Conservation (phyloP, 805 yeast genomes). For the Ogataea sp. region DNA sequence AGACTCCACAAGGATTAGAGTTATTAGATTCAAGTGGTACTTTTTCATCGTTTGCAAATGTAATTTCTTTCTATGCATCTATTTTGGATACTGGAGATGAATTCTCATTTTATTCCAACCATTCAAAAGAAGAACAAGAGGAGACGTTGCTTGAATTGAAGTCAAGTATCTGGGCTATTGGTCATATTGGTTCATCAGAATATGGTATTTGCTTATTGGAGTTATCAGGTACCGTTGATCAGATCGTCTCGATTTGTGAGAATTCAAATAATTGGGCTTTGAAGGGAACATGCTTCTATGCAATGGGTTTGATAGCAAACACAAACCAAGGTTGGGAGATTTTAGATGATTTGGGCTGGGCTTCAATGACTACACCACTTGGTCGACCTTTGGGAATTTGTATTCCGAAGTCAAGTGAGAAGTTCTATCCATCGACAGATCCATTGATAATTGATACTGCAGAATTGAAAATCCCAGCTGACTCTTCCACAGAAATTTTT, state of each 20-base stretch:
- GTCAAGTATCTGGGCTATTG: slow-evolving; percentile 81
- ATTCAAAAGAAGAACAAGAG: slow-evolving; percentile 20
- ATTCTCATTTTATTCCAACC: slow-evolving; percentile 10
- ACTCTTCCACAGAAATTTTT: slow-evolving; percentile 10
- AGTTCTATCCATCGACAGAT: slow-evolving; percentile 11
- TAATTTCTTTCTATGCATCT: slow-evolving; percentile 10
- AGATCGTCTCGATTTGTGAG: slow-evolving; percentile 43
- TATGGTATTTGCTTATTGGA: slow-evolving; percentile 59
- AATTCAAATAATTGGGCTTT: slow-evolving; percentile 47
- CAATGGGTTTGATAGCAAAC: slow-evolving; percentile 62
- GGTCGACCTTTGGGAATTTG: slow-evolving; percentile 28
- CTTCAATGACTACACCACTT: slow-evolving; percentile 34
- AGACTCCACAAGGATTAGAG: slow-evolving; percentile 72
- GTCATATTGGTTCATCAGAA: slow-evolving; percentile 68
- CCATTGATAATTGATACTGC: slow-evolving; percentile 2
- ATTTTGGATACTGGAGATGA: slow-evolving; percentile 12
- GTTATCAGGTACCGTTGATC: slow-evolving; percentile 35
- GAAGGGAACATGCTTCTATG: slow-evolving; percentile 71
- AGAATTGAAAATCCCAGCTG: slow-evolving; percentile 4
- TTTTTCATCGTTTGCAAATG: slow-evolving; percentile 14
- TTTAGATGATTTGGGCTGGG: slow-evolving; percentile 77
- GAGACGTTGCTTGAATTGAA: slow-evolving; percentile 42
- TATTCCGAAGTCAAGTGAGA: slow-evolving; percentile 15
- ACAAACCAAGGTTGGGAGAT: slow-evolving; percentile 80
- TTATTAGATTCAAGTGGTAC: slow-evolving; percentile 34